Conservation (phyloP, 495 filamentous ascomycete genomes). For the Alectoria sarmentosa region DNA sequence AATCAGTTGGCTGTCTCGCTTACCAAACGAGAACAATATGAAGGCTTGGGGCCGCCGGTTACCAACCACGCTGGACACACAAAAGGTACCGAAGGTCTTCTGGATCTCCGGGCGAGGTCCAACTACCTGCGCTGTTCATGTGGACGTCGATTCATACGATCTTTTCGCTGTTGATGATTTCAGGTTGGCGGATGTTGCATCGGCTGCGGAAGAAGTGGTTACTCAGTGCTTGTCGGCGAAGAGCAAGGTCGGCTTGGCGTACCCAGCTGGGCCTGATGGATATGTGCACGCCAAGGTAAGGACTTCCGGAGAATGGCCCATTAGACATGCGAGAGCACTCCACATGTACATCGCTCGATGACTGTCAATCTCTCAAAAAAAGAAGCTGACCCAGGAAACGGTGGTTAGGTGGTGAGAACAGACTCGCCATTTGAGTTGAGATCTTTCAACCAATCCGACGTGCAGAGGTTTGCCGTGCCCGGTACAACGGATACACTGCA, state of each 20-base stretch:
- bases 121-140: background rate
- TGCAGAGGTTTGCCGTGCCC: background rate
- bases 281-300: background rate
- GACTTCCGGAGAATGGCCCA: background rate
- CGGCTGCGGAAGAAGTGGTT: background rate
- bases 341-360: background rate
- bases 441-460: background rate
- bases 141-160: slow-evolving; percentile 5
- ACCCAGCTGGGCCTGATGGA: background rate
- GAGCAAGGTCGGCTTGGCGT: background rate
- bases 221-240: background rate
- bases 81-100: slow-evolving; percentile 6
- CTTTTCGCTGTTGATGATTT: background rate
- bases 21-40: background rate
- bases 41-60: slow-evolving; percentile 9
- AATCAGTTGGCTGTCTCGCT: background rate
- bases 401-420: background rate
- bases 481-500: background rate
- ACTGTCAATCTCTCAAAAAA: too few species aligned
- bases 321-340: background rate
- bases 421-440: background rate
- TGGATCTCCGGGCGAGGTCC: slow-evolving; percentile 6
- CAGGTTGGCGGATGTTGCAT: background rate
- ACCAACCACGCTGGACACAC: background rate
- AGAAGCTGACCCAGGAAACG: background rate